These are phyloP conservation scores for Solioccasus polychromus DNA, from an alignment of 768 basidiomycete species.

Conservation along the genomic window DNA sequence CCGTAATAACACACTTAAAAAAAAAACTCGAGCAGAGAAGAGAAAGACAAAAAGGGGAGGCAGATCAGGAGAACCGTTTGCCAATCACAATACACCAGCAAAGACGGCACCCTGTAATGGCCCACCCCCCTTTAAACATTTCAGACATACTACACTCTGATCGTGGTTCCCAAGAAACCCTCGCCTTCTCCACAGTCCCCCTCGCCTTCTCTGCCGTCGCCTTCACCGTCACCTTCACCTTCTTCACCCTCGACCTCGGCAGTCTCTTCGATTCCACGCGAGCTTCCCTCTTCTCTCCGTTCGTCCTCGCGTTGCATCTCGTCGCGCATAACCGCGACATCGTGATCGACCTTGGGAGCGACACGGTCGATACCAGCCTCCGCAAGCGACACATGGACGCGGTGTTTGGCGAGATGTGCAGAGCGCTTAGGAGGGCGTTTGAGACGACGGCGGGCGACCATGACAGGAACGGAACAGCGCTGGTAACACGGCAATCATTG, in stretches of 20 bases:
- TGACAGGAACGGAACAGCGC: slow-evolving; percentile 94
- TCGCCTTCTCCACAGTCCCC: slow-evolving; percentile 20
- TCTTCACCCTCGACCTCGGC: slow-evolving; percentile 23
- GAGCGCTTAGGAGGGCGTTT: slow-evolving; percentile 81
- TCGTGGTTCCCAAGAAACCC: slow-evolving; percentile 27
- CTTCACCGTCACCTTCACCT: slow-evolving; percentile 17
- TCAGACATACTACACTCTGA: slow-evolving; percentile 11
- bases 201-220: slow-evolving; percentile 13
- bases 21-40: no score
- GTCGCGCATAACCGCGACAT: slow-evolving; percentile 77
- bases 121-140: no score
- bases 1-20: no score
- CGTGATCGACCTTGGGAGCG: slow-evolving; percentile 79
- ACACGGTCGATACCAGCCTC: slow-evolving; percentile 85
- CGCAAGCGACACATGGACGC: slow-evolving; percentile 80
- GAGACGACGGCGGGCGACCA: slow-evolving; percentile 91
- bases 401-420: slow-evolving; percentile 79
- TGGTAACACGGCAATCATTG: no score
- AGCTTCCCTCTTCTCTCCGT: slow-evolving; percentile 15
- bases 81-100: no score
- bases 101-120: no score
- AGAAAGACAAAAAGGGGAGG: not conserved
- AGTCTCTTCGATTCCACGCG: slow-evolving; percentile 19
- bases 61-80: no score
- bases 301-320: slow-evolving; percentile 72